Conservation (phyloP, 2,329 filamentous ascomycete species). For the Cryphonectria carpinicola region DNA sequence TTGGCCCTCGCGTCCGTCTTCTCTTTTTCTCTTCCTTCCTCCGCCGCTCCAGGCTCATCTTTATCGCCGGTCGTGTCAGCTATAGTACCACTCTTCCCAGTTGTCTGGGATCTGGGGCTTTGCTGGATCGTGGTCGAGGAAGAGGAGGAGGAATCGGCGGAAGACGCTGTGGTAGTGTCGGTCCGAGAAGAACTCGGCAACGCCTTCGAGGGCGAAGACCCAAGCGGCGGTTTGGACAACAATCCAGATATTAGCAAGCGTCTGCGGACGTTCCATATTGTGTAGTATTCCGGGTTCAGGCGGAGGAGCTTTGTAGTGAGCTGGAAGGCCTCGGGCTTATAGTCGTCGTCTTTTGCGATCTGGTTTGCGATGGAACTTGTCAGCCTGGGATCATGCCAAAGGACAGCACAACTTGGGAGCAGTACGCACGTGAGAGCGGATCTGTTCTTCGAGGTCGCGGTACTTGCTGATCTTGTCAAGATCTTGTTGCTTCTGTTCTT, state of each 20-base stretch:
- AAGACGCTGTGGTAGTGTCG: conserved; percentile 65
- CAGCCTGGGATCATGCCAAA: conserved; percentile 8
- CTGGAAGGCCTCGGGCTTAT: conserved; percentile 61
- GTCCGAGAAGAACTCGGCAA: conserved; percentile 57
- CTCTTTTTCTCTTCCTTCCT: conserved; percentile 18
- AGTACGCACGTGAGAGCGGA: conserved; percentile 64
- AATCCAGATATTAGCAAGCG: conserved; percentile 64
- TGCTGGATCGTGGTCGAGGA: conserved; percentile 57
- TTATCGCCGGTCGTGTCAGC: conserved; percentile 41
- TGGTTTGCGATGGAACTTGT: conserved; percentile 32
- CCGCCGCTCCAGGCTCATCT: conserved; percentile 15
- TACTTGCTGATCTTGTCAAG: conserved; percentile 77
- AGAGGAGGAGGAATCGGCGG: conserved; percentile 60
- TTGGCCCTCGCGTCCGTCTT: conserved; percentile 19
- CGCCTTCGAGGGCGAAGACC: conserved; percentile 58
- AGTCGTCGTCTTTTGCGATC: conserved; percentile 51
- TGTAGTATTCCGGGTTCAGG: conserved; percentile 87
- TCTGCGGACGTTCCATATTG: conserved; percentile 87
- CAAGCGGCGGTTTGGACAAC: conserved; percentile 58
- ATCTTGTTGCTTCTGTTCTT: conserved; percentile 73
- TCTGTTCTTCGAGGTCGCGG: conserved; percentile 68
- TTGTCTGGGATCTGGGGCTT: conserved; percentile 49
- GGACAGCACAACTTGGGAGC: conserved; percentile 15
- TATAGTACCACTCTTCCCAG: conserved; percentile 61
- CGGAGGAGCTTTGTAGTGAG: conserved; percentile 74